Conservation (phyloP, 441 rosid species). For the Macaranga tanarius region DNA sequence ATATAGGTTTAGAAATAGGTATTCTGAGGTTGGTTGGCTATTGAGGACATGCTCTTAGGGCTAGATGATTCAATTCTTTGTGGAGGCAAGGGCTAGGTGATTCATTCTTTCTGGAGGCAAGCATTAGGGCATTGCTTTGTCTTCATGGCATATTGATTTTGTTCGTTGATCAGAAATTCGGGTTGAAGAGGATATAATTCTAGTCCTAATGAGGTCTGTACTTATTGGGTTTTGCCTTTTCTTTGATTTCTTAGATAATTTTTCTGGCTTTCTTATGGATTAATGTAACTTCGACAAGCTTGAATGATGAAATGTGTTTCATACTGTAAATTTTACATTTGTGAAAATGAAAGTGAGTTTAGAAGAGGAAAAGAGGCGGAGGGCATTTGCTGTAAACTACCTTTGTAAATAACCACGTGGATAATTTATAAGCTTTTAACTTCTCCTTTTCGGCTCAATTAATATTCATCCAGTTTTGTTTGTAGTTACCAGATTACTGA, state of each 20-base stretch:
- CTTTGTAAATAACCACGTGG: slow-evolving; percentile 40
- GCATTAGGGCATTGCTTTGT: slow-evolving; percentile 39
- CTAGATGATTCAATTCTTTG: slow-evolving; percentile 63
- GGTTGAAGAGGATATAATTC: slow-evolving; percentile 27
- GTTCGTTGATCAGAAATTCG: slow-evolving; percentile 42
- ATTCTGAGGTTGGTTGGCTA: slow-evolving; percentile 40
- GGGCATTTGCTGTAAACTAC: slow-evolving; percentile 40
- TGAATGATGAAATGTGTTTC: slow-evolving; percentile 29
- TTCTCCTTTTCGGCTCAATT: neutral
- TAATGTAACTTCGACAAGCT: slow-evolving; percentile 21
- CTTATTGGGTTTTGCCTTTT: slow-evolving; percentile 20
- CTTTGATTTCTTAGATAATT: neutral
- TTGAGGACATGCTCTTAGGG: slow-evolving; percentile 28
- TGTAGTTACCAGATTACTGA: neutral
- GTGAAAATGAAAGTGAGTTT: slow-evolving; percentile 29
- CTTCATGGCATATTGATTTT: slow-evolving; percentile 61
- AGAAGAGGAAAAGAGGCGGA: slow-evolving; percentile 28
- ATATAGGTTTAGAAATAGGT: slow-evolving; percentile 42
- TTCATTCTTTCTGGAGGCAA: slow-evolving; percentile 37
- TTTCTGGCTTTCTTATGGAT: slow-evolving; percentile 11
- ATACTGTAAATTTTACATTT: slow-evolving; percentile 40
- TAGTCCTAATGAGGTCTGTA: slow-evolving; percentile 34
- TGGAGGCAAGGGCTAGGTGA: slow-evolving; percentile 47
- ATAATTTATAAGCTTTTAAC: slow-evolving; percentile 17
- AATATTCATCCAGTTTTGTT: neutral